Evolutionary conservation across 495 filamentous ascomycete species (phyloP).

Genomic region (Mycothermus thermophilus): DNA sequence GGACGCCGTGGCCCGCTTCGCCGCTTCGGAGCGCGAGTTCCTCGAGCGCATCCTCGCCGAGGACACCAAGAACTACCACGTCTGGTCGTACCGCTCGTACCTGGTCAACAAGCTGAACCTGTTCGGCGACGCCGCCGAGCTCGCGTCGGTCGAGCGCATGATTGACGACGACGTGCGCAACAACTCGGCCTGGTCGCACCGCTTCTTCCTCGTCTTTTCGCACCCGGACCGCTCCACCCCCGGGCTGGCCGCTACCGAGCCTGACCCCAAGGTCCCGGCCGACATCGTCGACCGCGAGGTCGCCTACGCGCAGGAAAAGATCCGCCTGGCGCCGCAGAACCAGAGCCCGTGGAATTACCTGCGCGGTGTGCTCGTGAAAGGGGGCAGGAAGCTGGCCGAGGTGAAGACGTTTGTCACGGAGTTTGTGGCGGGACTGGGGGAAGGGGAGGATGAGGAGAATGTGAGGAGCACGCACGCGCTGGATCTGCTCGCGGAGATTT

Average conservation of each 20-base stretch:
- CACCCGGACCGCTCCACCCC: slow-evolving; percentile 38
- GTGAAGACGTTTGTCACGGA: slow-evolving; percentile 50
- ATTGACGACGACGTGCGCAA: slow-evolving; percentile 73
- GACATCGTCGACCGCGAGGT: slow-evolving; percentile 63
- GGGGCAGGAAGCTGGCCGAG: slow-evolving; percentile 39
- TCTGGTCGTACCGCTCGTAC: slow-evolving; percentile 94
- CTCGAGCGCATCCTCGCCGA: slow-evolving; percentile 64
- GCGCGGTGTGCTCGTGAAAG: slow-evolving; percentile 55
- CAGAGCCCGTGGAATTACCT: slow-evolving; percentile 89
- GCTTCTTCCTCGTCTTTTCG: slow-evolving; percentile 80
- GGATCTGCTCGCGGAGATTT: slow-evolving; percentile 76
- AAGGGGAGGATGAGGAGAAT: slow-evolving; percentile 28
- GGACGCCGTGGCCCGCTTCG: slow-evolving; percentile 21
- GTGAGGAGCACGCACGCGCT: slow-evolving; percentile 76
- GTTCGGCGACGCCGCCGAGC: slow-evolving; percentile 42
- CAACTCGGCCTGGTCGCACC: slow-evolving; percentile 94
- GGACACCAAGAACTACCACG: slow-evolving; percentile 96
- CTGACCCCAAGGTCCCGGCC: slow-evolving; percentile 38
- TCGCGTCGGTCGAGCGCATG: slow-evolving; percentile 53
- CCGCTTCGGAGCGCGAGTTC: slow-evolving; percentile 52
- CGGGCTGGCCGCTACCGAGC: slow-evolving; percentile 29
- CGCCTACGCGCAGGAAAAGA: slow-evolving; percentile 53
- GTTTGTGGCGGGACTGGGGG: slow-evolving; percentile 44
- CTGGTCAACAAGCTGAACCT: slow-evolving; percentile 68
- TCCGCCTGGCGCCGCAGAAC: slow-evolving; percentile 76